phyloP scores from a whole-genome alignment of 2,329 filamentous ascomycete species.

The Trichoderma asperellum region DNA sequence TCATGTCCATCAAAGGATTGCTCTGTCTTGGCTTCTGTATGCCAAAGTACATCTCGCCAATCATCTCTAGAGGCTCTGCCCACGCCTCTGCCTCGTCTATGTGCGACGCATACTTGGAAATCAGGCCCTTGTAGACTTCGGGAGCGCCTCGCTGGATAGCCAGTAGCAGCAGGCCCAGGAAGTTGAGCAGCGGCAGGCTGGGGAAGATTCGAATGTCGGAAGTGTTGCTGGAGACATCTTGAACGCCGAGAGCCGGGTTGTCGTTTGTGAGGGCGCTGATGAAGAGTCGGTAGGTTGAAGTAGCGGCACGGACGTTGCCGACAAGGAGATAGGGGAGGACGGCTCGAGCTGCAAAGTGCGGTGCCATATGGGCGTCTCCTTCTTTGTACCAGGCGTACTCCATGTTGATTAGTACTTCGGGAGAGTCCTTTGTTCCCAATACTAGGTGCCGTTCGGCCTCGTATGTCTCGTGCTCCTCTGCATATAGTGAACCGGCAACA shows the following conservation, averaged over 20 bases:
- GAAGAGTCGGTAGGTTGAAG: constrained; percentile 72
- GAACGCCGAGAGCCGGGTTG: constrained; percentile 64
- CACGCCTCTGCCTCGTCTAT: constrained; percentile 78
- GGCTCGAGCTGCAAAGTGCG: constrained; percentile 81
- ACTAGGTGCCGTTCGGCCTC: constrained; percentile 90
- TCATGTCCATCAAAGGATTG: constrained; percentile 97
- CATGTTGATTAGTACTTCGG: constrained; percentile 76
- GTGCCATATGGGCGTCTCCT: constrained; percentile 85
- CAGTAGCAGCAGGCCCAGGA: constrained; percentile 81
- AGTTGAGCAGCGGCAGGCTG: constrained; percentile 91
- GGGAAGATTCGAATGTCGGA: constrained; percentile 84
- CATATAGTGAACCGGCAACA: constrained; percentile 83
- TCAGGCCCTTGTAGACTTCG: constrained; percentile 82
- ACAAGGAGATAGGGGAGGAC: constrained; percentile 89
- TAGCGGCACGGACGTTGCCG: constrained; percentile 91
- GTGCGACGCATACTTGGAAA: constrained; percentile 77
- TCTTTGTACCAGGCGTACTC: constrained; percentile 94
- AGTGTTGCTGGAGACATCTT: constrained; percentile 76
- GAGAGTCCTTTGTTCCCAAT: constrained; percentile 86
- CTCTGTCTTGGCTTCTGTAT: constrained; percentile 86
- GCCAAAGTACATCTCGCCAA: constrained; percentile 96
- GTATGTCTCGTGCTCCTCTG: constrained; percentile 90
- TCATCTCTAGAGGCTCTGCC: constrained; percentile 80
- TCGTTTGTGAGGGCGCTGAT: constrained; percentile 47
- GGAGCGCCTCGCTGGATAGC: constrained; percentile 76